Evolutionary conservation across 176 grass and related monocot species (phyloP).

Genomic region (Typha latifolia): DNA sequence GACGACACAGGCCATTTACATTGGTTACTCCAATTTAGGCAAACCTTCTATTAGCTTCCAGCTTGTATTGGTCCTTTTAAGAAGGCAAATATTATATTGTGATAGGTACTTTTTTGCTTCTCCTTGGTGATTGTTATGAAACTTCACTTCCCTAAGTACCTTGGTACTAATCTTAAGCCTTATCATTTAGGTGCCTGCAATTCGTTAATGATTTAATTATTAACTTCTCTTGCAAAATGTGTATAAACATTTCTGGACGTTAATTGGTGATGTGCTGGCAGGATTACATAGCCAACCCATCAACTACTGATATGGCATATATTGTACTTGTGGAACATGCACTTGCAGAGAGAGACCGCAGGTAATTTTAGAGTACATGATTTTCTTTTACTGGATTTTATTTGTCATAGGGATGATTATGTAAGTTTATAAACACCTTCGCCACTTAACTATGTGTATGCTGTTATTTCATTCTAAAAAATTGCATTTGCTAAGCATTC

Average conservation of each 20-base stretch:
- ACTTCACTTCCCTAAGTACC: no score
- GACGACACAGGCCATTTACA: not conserved
- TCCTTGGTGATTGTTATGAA: no score
- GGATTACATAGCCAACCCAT: constrained; percentile 83
- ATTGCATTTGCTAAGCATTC: no score
- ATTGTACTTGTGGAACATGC: constrained; percentile 90
- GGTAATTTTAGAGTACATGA: constrained; percentile 20
- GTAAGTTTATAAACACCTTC: no score
- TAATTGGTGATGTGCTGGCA: constrained; percentile 45
- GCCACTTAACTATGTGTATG: no score
- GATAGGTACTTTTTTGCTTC: no score
- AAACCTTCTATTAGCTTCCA: not conserved
- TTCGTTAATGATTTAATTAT: not conserved
- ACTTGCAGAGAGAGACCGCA: constrained; percentile 91
- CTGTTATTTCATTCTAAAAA: no score
- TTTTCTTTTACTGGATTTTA: not conserved
- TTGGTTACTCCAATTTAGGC: not conserved
- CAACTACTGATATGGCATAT: constrained; percentile 92
- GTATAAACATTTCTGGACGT: constrained; percentile 16
- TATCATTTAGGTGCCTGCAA: no score
- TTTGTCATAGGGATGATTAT: not conserved
- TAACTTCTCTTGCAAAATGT: constrained; percentile 1
- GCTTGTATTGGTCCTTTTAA: no score
- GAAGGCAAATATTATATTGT: no score
- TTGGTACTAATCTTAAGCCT: no score